Evolutionary conservation across 1,284 basidiomycete genomes (phyloP), one percentile per base, ranked within the genome.

Genomic region (Melampsora medusae): DNA sequence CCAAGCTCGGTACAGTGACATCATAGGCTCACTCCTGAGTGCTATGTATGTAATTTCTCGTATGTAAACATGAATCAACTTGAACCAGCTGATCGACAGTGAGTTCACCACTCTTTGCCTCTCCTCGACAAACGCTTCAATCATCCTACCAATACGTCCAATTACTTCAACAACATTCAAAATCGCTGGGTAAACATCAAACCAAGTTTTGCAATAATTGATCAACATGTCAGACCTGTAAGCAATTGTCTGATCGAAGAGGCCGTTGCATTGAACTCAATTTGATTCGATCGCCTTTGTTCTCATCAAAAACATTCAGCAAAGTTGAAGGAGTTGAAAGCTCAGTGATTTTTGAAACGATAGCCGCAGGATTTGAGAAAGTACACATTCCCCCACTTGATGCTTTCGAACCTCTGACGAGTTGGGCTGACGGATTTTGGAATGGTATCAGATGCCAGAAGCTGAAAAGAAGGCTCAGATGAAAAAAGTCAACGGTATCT

Each of bases 401-500:
- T n/a, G n/a, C n/a, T n/a, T n/a, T n/a, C n/a, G n/a, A n/a, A n/a
- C n/a, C n/a, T n/a, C n/a, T n/a, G n/a, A n/a, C n/a, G n/a, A n/a
- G n/a, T n/a, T n/a, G 16, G 19, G 9, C 35, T 66, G 3, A 19
- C 17, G n/a, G n/a, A 48, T 38, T 62, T 38, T 38, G 19, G 19
- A 6, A 9, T 35, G 33, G 19, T 42, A 17, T 14, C 28, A 73
- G 71, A 73, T 73, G 71, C 16, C 25, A 16, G 71, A 73, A 59
- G 71, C 46, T 6, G 71, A 73, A 42, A 66, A 66, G 53, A 73
- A 73, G 25, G 49, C 62, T 19, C 64, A 66, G 17, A 66, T 73
- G 49, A 67, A 67, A 35, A 35, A 65, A 38, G 53, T 73, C 78
- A 94, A 93, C 82, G 92, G 92, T 79, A 88, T 95, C 83, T 96